These are phyloP conservation scores for Sphaerobolus stellatus DNA, from an alignment of 1,284 basidiomycete species.

Conservation along the genomic window DNA sequence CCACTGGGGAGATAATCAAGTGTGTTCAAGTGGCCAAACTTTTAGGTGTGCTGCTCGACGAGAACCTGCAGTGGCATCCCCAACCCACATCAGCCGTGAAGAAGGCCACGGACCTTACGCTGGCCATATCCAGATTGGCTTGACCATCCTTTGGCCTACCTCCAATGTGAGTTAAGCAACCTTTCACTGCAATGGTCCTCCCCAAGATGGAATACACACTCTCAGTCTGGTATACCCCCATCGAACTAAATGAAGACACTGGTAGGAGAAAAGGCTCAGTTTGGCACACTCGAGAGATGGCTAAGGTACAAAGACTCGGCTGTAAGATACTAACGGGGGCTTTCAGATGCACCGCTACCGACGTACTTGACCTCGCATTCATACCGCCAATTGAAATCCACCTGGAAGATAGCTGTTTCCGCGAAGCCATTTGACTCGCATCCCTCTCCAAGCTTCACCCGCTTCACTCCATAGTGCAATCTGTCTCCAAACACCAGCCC, in stretches of 20 bases:
- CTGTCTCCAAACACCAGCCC: not conserved
- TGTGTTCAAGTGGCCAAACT: no score
- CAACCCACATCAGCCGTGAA: no score
- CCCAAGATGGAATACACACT: not conserved
- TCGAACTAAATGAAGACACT: not conserved
- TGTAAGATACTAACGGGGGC: slow-evolving; percentile 4
- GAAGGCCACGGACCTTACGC: not conserved
- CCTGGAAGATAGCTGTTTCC: slow-evolving; percentile 25
- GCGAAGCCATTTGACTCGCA: not conserved
- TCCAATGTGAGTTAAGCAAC: not conserved
- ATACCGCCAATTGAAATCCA: slow-evolving; percentile 28
- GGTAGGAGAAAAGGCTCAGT: not conserved
- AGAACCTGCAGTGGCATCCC: no score
- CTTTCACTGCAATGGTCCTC: not conserved
- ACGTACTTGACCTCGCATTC: slow-evolving; percentile 6
- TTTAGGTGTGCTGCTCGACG: no score
- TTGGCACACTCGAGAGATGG: not conserved
- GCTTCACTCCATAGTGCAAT: not conserved
- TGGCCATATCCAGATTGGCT: not conserved
- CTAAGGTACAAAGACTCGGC: slow-evolving; percentile 5
- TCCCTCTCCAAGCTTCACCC: not conserved
- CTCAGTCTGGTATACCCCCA: not conserved
- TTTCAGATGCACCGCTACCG: not conserved
- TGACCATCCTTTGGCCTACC: not conserved
- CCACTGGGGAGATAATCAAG: no score